Conservation (phyloP, 2,329 filamentous ascomycete genomes). For the Tolypocladium capitatum region DNA sequence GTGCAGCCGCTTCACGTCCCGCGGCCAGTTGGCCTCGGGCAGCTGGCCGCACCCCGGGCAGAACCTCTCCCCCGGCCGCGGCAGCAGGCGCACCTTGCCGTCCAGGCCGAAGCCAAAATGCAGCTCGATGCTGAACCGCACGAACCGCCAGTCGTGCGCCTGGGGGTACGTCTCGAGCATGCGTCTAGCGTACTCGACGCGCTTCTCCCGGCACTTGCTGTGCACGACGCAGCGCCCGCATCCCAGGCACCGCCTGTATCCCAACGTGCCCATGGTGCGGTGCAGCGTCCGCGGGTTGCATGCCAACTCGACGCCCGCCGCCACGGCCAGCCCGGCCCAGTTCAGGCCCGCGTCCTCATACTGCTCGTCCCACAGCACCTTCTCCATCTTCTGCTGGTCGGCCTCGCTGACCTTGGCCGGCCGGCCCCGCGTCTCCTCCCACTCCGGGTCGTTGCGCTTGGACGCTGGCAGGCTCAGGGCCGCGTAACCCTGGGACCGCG, state of each 20-base stretch:
- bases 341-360: slow-evolving; percentile 18
- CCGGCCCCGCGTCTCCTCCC: slow-evolving; percentile 24
- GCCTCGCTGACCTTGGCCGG: slow-evolving; percentile 20
- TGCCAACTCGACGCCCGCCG: slow-evolving; percentile 17
- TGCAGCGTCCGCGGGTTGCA: slow-evolving; percentile 23
- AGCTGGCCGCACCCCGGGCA: slow-evolving; percentile 14
- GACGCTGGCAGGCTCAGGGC: slow-evolving; percentile 19
- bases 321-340: slow-evolving; percentile 19
- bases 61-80: slow-evolving; percentile 19
- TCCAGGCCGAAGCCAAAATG: slow-evolving; percentile 26
- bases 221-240: slow-evolving; percentile 18
- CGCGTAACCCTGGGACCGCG: slow-evolving; percentile 23
- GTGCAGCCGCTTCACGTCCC: slow-evolving; percentile 20
- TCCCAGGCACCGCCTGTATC: slow-evolving; percentile 20
- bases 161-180: slow-evolving; percentile 19
- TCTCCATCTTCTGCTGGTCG: slow-evolving; percentile 23
- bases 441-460: slow-evolving; percentile 22
- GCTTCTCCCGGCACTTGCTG: slow-evolving; percentile 17
- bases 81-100: slow-evolving; percentile 20
- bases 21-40: slow-evolving; percentile 16
- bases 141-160: slow-evolving; percentile 17
- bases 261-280: slow-evolving; percentile 23
- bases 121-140: slow-evolving; percentile 23
- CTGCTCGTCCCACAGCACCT: slow-evolving; percentile 22
- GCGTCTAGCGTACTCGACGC: slow-evolving; percentile 19